phyloP scores from a whole-genome alignment of 1,284 basidiomycete genomes.

The Moniliella sp. region DNA sequence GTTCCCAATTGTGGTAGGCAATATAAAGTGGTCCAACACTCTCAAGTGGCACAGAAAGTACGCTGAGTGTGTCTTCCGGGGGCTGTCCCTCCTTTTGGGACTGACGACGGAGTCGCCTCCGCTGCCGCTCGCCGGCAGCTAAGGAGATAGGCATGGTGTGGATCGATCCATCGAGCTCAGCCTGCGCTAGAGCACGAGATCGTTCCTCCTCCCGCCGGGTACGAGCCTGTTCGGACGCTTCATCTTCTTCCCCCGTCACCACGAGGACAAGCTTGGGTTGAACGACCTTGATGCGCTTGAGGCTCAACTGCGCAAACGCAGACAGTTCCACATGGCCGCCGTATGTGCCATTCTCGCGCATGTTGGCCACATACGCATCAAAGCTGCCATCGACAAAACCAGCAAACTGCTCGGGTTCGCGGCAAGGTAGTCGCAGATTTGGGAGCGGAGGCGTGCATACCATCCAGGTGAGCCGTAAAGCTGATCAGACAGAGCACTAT shows the following conservation, averaged over 20 bases:
- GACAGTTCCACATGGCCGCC: conserved; percentile 74
- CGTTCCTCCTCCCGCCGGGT: conserved; percentile 1
- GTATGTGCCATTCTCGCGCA: conserved; percentile 48
- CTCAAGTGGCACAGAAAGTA: conserved; percentile 6
- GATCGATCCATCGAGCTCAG: too few species aligned
- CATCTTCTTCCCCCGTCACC: conserved; percentile 31
- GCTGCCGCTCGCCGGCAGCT: background rate
- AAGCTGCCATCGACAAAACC: conserved; percentile 67
- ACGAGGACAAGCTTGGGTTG: conserved; percentile 47
- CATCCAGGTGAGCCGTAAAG: conserved; percentile 48
- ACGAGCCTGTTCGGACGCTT: conserved; percentile 8
- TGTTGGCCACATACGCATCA: conserved; percentile 16
- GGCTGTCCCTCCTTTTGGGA: background rate
- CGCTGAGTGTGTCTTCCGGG: background rate
- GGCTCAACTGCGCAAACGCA: conserved; percentile 60
- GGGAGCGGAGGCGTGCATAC: conserved; percentile 14
- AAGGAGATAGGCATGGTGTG: too few species aligned
- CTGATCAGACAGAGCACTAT: conserved; percentile 39
- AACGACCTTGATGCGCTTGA: conserved; percentile 63
- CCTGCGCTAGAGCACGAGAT: too few species aligned
- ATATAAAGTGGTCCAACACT: conserved; percentile 24
- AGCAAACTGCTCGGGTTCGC: conserved; percentile 51
- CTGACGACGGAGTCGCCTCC: background rate
- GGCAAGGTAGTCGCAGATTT: conserved; percentile 53
- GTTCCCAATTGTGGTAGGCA: conserved; percentile 58